Percentiles rank a stretch among this genome's conserved stretches.
phyloP scores from a whole-genome alignment of 2,329 filamentous ascomycete genomes.

The Penicillium sp. region DNA sequence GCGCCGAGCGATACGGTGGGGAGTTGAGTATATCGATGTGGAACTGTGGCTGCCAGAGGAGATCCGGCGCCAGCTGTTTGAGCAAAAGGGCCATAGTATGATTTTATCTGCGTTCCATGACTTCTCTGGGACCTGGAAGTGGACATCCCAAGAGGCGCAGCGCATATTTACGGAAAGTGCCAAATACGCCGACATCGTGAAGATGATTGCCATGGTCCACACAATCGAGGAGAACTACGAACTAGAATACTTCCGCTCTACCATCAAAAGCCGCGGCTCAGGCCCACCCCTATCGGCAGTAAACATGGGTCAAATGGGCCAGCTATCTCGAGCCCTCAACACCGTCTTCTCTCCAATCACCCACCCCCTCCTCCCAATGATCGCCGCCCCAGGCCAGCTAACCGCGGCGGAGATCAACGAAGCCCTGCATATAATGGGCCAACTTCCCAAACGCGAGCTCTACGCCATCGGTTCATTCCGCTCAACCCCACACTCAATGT shows the following conservation, averaged over 20 bases:
- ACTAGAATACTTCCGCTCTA: slow-evolving; percentile 81
- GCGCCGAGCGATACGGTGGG: slow-evolving; percentile 82
- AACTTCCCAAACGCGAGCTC: slow-evolving; percentile 74
- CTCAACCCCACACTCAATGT: slow-evolving; percentile 74
- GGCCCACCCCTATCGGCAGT: slow-evolving; percentile 76
- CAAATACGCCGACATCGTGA: slow-evolving; percentile 78
- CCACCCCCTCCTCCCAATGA: slow-evolving; percentile 76
- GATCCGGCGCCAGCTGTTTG: slow-evolving; percentile 65
- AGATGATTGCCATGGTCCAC: slow-evolving; percentile 83
- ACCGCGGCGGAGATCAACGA: slow-evolving; percentile 83
- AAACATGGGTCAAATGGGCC: slow-evolving; percentile 84
- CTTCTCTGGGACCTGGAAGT: slow-evolving; percentile 79
- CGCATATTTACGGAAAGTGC: slow-evolving; percentile 69
- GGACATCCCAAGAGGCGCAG: slow-evolving; percentile 72
- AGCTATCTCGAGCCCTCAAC: slow-evolving; percentile 79
- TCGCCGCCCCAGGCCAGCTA: slow-evolving; percentile 81
- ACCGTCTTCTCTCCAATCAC: slow-evolving; percentile 86
- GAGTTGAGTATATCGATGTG: slow-evolving; percentile 85
- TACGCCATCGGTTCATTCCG: slow-evolving; percentile 74
- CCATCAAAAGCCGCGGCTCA: slow-evolving; percentile 65
- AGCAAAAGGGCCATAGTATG: slow-evolving; percentile 71
- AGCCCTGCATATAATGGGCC: slow-evolving; percentile 73
- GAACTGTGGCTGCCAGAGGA: slow-evolving; percentile 81
- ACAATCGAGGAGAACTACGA: slow-evolving; percentile 86
- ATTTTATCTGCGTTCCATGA: slow-evolving; percentile 93